These are phyloP conservation scores for Apophysomyces ossiformis DNA, from an alignment of 371 early-diverging fungal species.

Conservation along the genomic window DNA sequence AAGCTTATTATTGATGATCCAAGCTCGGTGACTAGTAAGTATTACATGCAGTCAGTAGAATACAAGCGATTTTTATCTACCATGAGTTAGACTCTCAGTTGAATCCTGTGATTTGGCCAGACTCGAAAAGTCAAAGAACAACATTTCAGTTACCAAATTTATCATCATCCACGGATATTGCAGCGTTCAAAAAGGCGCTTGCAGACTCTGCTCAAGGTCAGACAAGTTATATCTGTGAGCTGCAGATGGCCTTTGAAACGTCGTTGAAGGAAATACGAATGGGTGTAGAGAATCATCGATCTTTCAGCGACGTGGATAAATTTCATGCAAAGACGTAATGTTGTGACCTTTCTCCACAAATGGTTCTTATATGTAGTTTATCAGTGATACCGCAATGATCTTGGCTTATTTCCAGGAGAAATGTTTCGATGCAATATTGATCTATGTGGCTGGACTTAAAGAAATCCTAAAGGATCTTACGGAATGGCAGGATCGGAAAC, in stretches of 20 bases:
- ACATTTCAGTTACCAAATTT: slow-evolving; percentile 29
- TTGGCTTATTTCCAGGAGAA: slow-evolving; percentile 32
- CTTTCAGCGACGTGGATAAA: slow-evolving; percentile 17
- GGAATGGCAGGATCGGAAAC: slow-evolving; percentile 22
- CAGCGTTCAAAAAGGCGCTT: slow-evolving; percentile 29
- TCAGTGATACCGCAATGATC: slow-evolving; percentile 35
- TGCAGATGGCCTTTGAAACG: slow-evolving; percentile 32
- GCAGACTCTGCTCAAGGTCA: slow-evolving; percentile 32
- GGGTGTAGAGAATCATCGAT: slow-evolving; percentile 30
- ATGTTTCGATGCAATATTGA: slow-evolving; percentile 24
- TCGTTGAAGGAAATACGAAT: slow-evolving; percentile 18
- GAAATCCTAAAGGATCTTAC: slow-evolving; percentile 19
- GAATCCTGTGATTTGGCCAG: slow-evolving; percentile 23
- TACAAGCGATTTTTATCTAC: slow-evolving; percentile 9
- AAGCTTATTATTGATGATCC: slow-evolving; percentile 29
- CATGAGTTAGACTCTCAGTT: neutral
- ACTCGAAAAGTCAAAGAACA: slow-evolving; percentile 10
- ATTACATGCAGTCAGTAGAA: neutral
- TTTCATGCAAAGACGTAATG: slow-evolving; percentile 35
- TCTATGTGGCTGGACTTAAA: slow-evolving; percentile 21
- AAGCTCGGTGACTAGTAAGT: neutral
- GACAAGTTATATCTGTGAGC: slow-evolving; percentile 19
- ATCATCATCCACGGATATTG: slow-evolving; percentile 32
- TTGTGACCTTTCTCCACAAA: too few relatives aligned
- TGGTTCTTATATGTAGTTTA: neutral